A percentile compares a stretch with the other conserved stretches of the same genome.
phyloP scores from a whole-genome alignment of 2,329 filamentous ascomycete genomes.

The Fusarium camptoceras region DNA sequence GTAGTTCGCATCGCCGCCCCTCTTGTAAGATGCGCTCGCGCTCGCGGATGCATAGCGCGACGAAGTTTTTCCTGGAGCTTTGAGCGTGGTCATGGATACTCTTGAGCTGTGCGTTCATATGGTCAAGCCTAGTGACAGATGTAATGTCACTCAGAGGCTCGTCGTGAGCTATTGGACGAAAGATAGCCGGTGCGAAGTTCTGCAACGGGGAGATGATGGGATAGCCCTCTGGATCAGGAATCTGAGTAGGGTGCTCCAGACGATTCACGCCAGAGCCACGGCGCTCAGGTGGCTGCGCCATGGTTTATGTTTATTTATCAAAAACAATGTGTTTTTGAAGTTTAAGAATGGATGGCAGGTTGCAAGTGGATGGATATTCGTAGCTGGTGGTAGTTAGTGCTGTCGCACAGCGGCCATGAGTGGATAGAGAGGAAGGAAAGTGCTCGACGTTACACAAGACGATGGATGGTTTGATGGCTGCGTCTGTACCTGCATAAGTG shows the following conservation, averaged over 20 bases:
- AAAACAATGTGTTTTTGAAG: background rate
- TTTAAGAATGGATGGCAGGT: background rate
- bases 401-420: constrained; percentile 13
- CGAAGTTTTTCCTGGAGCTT: constrained; percentile 49
- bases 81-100: constrained; percentile 43
- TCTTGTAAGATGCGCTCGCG: constrained; percentile 48
- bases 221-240: constrained; percentile 27
- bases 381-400: constrained; percentile 11
- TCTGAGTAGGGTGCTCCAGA: background rate
- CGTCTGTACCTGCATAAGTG: constrained; percentile 24
- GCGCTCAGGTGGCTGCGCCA: constrained; percentile 26
- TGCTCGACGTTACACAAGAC: background rate
- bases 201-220: constrained; percentile 21
- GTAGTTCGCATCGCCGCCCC: constrained; percentile 33
- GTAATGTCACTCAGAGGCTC: constrained; percentile 11
- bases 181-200: constrained; percentile 42
- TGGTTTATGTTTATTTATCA: background rate
- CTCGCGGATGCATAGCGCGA: constrained; percentile 48
- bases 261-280: background rate
- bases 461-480: background rate
- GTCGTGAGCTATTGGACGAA: constrained; percentile 48
- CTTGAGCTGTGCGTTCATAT: constrained; percentile 39
- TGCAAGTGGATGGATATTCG: background rate
- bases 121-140: constrained; percentile 26
- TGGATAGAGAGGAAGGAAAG: background rate